phyloP scores from a whole-genome alignment of 1,284 basidiomycete genomes.

The Golubevia pallescens region DNA sequence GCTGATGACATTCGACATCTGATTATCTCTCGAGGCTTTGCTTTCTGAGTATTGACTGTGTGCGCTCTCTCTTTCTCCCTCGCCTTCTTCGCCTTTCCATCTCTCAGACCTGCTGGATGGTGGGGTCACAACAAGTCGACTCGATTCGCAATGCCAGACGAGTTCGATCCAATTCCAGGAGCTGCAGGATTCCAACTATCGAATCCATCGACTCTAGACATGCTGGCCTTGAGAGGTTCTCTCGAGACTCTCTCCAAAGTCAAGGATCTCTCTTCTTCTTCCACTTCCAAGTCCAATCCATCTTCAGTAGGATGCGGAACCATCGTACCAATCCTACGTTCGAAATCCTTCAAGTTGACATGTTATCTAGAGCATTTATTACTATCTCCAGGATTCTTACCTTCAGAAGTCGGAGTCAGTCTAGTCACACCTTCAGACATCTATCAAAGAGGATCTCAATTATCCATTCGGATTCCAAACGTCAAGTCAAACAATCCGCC shows the following conservation, averaged over 20 bases:
- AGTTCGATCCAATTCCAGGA: conserved; percentile 81
- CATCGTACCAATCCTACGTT: conserved; percentile 45
- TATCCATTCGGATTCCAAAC: conserved; percentile 45
- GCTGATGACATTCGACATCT: no score
- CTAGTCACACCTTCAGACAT: conserved; percentile 48
- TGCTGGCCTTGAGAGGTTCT: conserved; percentile 34
- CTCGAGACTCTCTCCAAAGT: conserved; percentile 43
- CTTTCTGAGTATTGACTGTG: no score
- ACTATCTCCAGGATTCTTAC: conserved; percentile 31
- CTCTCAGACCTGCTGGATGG: no score
- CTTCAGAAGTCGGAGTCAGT: conserved; percentile 24
- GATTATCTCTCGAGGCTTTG: no score
- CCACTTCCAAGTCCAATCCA: not conserved
- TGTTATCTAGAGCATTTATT: conserved; percentile 48
- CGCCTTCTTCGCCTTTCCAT: no score
- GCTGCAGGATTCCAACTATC: conserved; percentile 97
- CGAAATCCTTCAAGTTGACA: conserved; percentile 42
- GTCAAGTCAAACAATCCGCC: not conserved
- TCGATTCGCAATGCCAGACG: conserved; percentile 86
- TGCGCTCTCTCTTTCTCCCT: no score
- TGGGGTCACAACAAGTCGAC: conserved; percentile 90
- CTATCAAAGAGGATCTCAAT: conserved; percentile 41
- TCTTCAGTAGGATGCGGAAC: conserved; percentile 29
- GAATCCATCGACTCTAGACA: no score
- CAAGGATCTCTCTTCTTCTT: not conserved